phyloP scores from a whole-genome alignment of 2,329 filamentous ascomycete species.

The Colletotrichum tofieldiae region DNA sequence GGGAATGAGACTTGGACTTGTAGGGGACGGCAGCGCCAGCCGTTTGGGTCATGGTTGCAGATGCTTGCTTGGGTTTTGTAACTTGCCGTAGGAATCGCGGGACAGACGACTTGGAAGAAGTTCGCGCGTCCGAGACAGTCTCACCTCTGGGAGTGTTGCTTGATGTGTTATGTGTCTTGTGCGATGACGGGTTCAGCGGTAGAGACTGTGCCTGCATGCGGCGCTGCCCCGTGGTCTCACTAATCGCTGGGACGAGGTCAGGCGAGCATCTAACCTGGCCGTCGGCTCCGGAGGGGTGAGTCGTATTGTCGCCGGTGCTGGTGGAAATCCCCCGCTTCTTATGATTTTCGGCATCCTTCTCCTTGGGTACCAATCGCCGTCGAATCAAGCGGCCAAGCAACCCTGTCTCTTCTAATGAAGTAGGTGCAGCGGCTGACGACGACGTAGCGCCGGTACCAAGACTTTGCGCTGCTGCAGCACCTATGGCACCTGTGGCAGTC shows the following conservation, averaged over 20 bases:
- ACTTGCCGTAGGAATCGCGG: conserved; percentile 33
- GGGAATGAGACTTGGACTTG: conserved; percentile 2
- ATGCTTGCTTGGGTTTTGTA: conserved; percentile 12
- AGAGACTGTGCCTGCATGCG: conserved; percentile 15
- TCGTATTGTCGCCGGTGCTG: conserved; percentile 7
- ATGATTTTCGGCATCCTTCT: conserved; percentile 19
- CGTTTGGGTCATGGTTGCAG: conserved; percentile 5
- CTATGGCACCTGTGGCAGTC: conserved; percentile 4
- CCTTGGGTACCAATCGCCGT: conserved; percentile 32
- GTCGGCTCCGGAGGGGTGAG: conserved; percentile 1
- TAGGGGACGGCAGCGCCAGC: not conserved
- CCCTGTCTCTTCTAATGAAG: conserved; percentile 27
- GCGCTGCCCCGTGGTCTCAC: conserved; percentile 8
- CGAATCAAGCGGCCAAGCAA: conserved; percentile 35
- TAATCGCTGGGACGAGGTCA: not conserved
- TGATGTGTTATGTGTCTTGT: not conserved
- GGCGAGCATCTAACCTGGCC: not conserved
- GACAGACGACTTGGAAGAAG: conserved; percentile 6
- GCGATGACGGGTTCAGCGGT: conserved; percentile 21
- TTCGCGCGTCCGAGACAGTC: conserved; percentile 19
- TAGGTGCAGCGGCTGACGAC: conserved; percentile 24
- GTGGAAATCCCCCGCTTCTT: conserved; percentile 28
- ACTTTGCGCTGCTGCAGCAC: conserved; percentile 12
- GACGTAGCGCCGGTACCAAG: conserved; percentile 12
- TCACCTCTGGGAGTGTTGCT: conserved; percentile 9